phyloP scores from a whole-genome alignment of 2,329 filamentous ascomycete genomes.

The Trichoderma cornu-damae region DNA sequence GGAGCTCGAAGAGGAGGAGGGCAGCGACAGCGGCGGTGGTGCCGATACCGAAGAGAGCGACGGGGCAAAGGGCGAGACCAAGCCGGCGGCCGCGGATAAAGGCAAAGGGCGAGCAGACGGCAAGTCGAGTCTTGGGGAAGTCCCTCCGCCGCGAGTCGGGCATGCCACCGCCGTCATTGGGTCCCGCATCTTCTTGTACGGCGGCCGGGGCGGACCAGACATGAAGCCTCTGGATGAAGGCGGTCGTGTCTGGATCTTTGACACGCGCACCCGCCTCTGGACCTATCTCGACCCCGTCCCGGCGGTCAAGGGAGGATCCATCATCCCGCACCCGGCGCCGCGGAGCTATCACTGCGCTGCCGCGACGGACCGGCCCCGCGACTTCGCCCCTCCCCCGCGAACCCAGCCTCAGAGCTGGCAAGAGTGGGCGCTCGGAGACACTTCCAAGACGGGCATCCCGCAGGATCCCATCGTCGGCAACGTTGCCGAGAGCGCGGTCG shows the following conservation, averaged over 20 bases:
- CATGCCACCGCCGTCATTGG: slow-evolving; percentile 65
- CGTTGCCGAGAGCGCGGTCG: slow-evolving; percentile 53
- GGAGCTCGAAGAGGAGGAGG: not conserved
- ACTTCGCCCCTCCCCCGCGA: slow-evolving; percentile 38
- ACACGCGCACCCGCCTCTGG: slow-evolving; percentile 62
- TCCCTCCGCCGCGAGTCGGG: slow-evolving; percentile 66
- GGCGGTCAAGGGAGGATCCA: slow-evolving; percentile 38
- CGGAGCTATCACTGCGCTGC: slow-evolving; percentile 67
- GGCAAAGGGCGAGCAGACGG: slow-evolving; percentile 35
- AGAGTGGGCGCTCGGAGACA: slow-evolving; percentile 53
- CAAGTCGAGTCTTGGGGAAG: slow-evolving; percentile 34
- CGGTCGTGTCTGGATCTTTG: slow-evolving; percentile 71
- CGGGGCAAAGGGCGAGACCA: slow-evolving; percentile 13
- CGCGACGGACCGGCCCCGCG: slow-evolving; percentile 52
- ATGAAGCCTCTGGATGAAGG: slow-evolving; percentile 68
- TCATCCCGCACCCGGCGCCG: slow-evolving; percentile 49
- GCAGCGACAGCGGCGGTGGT: slow-evolving; percentile 6
- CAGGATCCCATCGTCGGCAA: slow-evolving; percentile 55
- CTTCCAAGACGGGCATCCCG: slow-evolving; percentile 50
- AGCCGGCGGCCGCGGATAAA: slow-evolving; percentile 31
- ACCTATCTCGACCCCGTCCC: slow-evolving; percentile 54
- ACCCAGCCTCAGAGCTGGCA: slow-evolving; percentile 45
- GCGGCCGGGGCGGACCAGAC: slow-evolving; percentile 65
- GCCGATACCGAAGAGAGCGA: slow-evolving; percentile 7
- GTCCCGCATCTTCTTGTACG: slow-evolving; percentile 72